Evolutionary conservation across 2,329 filamentous ascomycete species (phyloP).

Genomic region (Teratosphaeria zuluensis): DNA sequence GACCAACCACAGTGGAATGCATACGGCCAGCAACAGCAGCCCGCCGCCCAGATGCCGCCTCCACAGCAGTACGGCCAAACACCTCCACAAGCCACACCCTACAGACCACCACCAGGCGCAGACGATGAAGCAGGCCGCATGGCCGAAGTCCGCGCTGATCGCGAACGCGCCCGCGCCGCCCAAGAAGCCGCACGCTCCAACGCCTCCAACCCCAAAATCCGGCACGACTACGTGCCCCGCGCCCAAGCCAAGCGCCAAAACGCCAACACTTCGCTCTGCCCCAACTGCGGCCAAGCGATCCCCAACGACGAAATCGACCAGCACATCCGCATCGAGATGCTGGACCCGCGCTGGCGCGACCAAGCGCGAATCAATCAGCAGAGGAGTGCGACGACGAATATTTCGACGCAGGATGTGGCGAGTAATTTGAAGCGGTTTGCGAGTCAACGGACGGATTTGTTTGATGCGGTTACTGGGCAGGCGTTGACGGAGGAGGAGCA

Average conservation of each 20-base stretch:
- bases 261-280: constrained; percentile 65
- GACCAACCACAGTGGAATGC: constrained; percentile 28
- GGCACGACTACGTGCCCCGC: constrained; percentile 82
- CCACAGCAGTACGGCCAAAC: constrained; percentile 9
- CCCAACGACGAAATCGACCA: constrained; percentile 79
- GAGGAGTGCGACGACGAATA: constrained; percentile 73
- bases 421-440: constrained; percentile 93
- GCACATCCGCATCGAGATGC: constrained; percentile 88
- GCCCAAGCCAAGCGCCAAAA: constrained; percentile 50
- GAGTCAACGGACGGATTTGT: constrained; percentile 77
- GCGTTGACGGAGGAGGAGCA: constrained; percentile 38
- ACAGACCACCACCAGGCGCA: constrained; percentile 17
- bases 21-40: constrained; percentile 4
- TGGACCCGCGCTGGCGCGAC: constrained; percentile 93
- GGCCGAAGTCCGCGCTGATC: constrained; percentile 26
- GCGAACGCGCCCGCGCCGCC: constrained; percentile 61
- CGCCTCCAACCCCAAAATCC: constrained; percentile 60
- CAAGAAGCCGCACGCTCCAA: constrained; percentile 69
- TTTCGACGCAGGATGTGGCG: constrained; percentile 77
- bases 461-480: constrained; percentile 61
- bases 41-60: constrained; percentile 13
- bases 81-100: constrained; percentile 18
- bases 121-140: constrained; percentile 26
- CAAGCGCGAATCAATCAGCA: constrained; percentile 77
- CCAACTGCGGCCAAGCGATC: constrained; percentile 86